Base-by-base conservation (phyloP, 2,329 filamentous ascomycete genomes). In the Stemphylium beticola region DNA sequence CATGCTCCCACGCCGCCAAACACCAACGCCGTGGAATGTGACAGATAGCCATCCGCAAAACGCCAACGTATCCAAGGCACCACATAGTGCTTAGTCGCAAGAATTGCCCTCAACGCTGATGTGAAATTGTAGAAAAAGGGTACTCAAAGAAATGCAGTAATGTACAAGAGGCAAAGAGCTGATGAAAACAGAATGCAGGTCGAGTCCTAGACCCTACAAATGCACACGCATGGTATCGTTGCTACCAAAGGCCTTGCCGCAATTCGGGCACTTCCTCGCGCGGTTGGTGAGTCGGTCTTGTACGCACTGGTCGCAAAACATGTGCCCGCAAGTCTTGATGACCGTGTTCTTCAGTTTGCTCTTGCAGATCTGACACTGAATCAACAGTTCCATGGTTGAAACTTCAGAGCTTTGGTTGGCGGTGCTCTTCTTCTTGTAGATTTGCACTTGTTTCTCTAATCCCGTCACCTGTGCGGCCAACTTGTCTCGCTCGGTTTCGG, bases 261-360 rank as follows among this genome's bases (percentile, higher is more conserved):
- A 99, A 66, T 91, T 93, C 2, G 95, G 95, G 71, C 95, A 99
- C 76, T 98, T 98, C 64, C 95, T 86, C 78, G 93, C 93, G 32
- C 95, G 90, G 69, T 95, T 96, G 40, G 86, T 87, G 58, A 97
- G 87, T 53, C 95, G 88, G 69, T 96, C 90, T 61, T 96, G 91
- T 20, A 98, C 90, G 73, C 95, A 99, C 42, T 87, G 84, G 70
- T 88, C 88, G 83, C 95, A 99, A 76, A 98, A 96, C 43, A 96
- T 85, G 75, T 99, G 95, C 1, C 95, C 95, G 74, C 95, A 99
- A 0, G 91, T 92, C 78, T 95, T 96, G 74, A 99, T 84, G 9
- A 89, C 89, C 0, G 93, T 96, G 71, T 98, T 92, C 77, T 98
- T 98, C 80, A 97, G 93, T 64, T 93, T 91, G 69, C 87, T 89